Conservation (phyloP, 805 yeast species). For the Candida odintsovae region DNA sequence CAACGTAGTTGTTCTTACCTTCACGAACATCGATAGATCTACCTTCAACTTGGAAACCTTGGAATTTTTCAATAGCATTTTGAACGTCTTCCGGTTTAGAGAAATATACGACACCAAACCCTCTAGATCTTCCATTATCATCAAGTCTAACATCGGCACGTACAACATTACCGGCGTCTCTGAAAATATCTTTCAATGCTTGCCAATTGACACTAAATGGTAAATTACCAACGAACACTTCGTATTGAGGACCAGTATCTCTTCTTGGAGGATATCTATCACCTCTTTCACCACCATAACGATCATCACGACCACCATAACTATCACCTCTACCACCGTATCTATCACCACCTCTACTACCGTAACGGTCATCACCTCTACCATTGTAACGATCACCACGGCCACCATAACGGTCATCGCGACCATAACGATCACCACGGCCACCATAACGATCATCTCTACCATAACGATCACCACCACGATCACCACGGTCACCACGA, state of each 20-base stretch:
- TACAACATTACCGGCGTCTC: slow-evolving; percentile 67
- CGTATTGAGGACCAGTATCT: slow-evolving; percentile 28
- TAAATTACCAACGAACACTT: slow-evolving; percentile 73
- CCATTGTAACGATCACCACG: slow-evolving; percentile 7
- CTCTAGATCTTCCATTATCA: slow-evolving; percentile 71
- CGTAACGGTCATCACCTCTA: slow-evolving; percentile 8
- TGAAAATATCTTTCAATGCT: slow-evolving; percentile 78
- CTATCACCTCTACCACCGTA: slow-evolving; percentile 4
- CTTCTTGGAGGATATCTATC: slow-evolving; percentile 23
- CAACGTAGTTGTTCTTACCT: slow-evolving; percentile 39
- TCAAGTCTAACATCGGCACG: slow-evolving; percentile 75
- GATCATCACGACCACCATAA: slow-evolving; percentile 1
- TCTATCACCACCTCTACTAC: slow-evolving; percentile 10
- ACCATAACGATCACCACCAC: slow-evolving; percentile 9
- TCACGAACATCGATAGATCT: slow-evolving; percentile 75
- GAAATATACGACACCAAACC: slow-evolving; percentile 79
- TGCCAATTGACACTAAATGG: slow-evolving; percentile 84
- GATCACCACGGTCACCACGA: slow-evolving; percentile 6
- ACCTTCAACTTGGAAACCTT: slow-evolving; percentile 70
- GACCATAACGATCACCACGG: slow-evolving; percentile 9
- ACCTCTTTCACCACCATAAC: slow-evolving; percentile 10
- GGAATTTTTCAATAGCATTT: slow-evolving; percentile 61
- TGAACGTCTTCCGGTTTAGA: slow-evolving; percentile 61
- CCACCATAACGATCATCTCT: slow-evolving; percentile 3
- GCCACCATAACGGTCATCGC: slow-evolving; percentile 4